Evolutionary conservation across 2,329 filamentous ascomycete genomes (phyloP).

Genomic region (Fusarium decemcellulare): DNA sequence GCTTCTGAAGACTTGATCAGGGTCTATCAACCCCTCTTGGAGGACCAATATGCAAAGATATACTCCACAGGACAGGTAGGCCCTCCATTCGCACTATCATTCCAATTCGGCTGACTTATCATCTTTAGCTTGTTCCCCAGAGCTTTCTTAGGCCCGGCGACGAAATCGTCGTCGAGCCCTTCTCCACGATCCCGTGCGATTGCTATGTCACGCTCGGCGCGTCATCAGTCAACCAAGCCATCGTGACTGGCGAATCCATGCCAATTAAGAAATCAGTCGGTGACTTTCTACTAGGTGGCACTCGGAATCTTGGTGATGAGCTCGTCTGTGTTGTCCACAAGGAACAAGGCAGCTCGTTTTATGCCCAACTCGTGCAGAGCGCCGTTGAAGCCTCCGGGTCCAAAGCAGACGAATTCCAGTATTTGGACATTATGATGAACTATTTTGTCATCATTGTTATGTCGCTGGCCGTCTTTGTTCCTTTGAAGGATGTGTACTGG

Average conservation of each 20-base stretch:
- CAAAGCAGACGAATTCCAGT: not conserved
- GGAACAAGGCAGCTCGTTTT: slow-evolving; percentile 12
- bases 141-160: slow-evolving; percentile 12
- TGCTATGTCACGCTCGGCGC: slow-evolving; percentile 14
- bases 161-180: slow-evolving; percentile 6
- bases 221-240: slow-evolving; percentile 14
- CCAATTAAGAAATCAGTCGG: slow-evolving; percentile 6
- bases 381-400: slow-evolving; percentile 4
- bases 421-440: not conserved
- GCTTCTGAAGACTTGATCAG: slow-evolving; percentile 1
- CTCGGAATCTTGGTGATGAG: slow-evolving; percentile 4
- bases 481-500: not conserved
- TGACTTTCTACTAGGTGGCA: slow-evolving; percentile 9
- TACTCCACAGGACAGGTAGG: slow-evolving; percentile 4
- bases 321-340: slow-evolving; percentile 14
- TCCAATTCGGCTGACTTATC: not conserved
- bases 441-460: slow-evolving; percentile 6
- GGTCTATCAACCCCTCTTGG: slow-evolving; percentile 11
- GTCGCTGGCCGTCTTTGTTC: not conserved
- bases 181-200: slow-evolving; percentile 13
- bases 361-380: slow-evolving; percentile 7
- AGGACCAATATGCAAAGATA: slow-evolving; percentile 2
- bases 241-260: slow-evolving; percentile 17
- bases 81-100: too few relatives aligned
- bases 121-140: not conserved